phyloP scores from a whole-genome alignment of 169 alveolate species.

The Besnoitia besnoiti region DNA sequence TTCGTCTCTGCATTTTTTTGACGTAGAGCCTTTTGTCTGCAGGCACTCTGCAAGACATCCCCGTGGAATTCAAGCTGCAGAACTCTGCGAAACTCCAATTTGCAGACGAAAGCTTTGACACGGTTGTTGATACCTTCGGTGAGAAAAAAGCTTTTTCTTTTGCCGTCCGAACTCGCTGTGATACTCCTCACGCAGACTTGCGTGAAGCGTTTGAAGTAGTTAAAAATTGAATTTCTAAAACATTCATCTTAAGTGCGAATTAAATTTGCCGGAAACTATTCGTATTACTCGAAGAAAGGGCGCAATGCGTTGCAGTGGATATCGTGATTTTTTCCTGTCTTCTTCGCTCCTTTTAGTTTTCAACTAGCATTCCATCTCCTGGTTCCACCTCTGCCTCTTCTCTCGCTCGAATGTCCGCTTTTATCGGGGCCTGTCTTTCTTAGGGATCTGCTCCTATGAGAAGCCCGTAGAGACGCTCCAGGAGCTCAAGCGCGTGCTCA shows the following conservation, averaged over 20 bases:
- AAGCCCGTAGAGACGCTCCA: slow-evolving; percentile 51
- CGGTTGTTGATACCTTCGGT: slow-evolving; percentile 66
- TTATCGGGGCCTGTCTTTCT: too few relatives aligned
- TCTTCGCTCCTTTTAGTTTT: too few relatives aligned
- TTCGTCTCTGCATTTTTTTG: too few relatives aligned
- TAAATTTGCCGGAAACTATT: too few relatives aligned
- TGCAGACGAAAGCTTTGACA: slow-evolving; percentile 42
- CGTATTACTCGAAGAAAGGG: too few relatives aligned
- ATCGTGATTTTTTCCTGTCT: too few relatives aligned
- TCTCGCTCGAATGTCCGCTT: neutral
- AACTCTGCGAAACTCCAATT: slow-evolving; percentile 24
- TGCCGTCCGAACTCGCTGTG: neutral
- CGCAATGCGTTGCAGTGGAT: too few relatives aligned
- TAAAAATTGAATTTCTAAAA: too few relatives aligned
- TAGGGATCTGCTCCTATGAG: slow-evolving; percentile 63
- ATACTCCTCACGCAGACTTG: neutral
- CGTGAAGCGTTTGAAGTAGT: too few relatives aligned
- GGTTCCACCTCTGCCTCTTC: neutral
- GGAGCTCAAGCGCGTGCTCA: slow-evolving; percentile 56
- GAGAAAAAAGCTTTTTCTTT: neutral
- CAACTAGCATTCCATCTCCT: too few relatives aligned
- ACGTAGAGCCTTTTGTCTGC: neutral
- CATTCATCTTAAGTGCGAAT: too few relatives aligned
- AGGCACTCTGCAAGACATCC: neutral
- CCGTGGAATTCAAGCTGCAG: slow-evolving; percentile 19